phyloP scores from a whole-genome alignment of 768 basidiomycete species.

The Mycena metata region DNA sequence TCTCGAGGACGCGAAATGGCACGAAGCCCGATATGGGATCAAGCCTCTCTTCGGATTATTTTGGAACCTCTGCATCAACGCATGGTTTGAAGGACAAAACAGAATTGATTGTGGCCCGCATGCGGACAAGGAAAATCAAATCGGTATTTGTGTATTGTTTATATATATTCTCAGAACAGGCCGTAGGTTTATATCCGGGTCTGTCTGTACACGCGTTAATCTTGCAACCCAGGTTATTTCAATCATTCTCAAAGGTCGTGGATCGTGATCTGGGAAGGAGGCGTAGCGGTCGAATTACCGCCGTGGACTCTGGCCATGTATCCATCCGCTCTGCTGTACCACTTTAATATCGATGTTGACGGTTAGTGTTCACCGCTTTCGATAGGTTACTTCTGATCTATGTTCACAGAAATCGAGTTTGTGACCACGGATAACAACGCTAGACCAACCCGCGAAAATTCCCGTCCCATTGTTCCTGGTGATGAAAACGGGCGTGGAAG shows the following conservation, averaged over 20 bases:
- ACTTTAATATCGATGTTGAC: constrained; percentile 52
- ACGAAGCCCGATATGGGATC: not conserved
- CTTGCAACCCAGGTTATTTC: too few species aligned
- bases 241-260: constrained; percentile 41
- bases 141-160: not conserved
- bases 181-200: not conserved
- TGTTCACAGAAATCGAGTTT: not conserved
- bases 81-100: not conserved
- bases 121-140: not conserved
- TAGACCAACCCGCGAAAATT: not conserved
- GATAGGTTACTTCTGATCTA: too few species aligned
- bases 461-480: not conserved
- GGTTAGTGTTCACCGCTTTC: too few species aligned
- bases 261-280: constrained; percentile 53
- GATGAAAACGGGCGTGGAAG: not conserved
- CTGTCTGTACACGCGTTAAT: too few species aligned
- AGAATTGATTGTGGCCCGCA: not conserved
- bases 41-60: not conserved
- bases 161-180: not conserved
- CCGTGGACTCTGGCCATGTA: constrained; percentile 47
- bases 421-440: not conserved
- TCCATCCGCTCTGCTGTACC: constrained; percentile 49
- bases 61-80: constrained; percentile 6
- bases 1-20: not conserved
- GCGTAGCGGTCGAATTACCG: constrained; percentile 47